A percentile compares a stretch with the other conserved stretches of the same genome.
These are phyloP conservation scores for Aureococcus anophagefferens DNA, from an alignment of 108 stramenopile genomes.

Conservation along the genomic window DNA sequence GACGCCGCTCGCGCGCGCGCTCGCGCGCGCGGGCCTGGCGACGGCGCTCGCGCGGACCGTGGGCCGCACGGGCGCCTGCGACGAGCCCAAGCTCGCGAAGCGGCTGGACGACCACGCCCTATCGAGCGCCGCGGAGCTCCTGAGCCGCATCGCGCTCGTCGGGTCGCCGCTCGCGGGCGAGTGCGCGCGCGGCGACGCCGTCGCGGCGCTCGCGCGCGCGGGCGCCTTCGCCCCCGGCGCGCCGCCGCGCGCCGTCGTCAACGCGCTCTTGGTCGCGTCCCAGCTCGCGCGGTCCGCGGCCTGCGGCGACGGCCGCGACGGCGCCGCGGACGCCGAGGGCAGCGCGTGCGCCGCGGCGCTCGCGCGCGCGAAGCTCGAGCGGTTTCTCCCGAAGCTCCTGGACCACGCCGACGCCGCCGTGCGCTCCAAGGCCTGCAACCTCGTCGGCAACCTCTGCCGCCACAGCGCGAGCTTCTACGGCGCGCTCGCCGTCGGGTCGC, in stretches of 20 bases:
- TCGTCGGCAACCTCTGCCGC: constrained; percentile 51
- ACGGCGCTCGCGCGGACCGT: neutral
- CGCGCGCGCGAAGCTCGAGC: neutral
- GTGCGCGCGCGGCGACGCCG: constrained; percentile 6
- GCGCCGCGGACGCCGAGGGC: neutral
- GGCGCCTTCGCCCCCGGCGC: constrained; percentile 9
- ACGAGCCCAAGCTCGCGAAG: neutral
- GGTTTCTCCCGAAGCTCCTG: constrained; percentile 16
- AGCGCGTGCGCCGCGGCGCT: neutral
- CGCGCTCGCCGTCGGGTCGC: neutral
- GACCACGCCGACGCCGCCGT: constrained; percentile 20
- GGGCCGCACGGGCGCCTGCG: neutral
- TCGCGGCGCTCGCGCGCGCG: constrained; percentile 5
- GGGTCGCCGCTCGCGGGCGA: constrained; percentile 13
- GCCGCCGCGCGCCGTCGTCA: constrained; percentile 6
- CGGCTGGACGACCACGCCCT: neutral
- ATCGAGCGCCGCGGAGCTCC: neutral
- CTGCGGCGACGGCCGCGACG: neutral
- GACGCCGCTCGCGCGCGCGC: neutral
- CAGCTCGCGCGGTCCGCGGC: constrained; percentile 14
- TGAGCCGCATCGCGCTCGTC: constrained; percentile 15
- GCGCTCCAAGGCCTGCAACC: constrained; percentile 41
- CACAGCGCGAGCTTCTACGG: constrained; percentile 33
- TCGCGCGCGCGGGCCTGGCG: neutral
- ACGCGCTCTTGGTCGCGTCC: constrained; percentile 19